phyloP scores from a whole-genome alignment of 2,329 filamentous ascomycete genomes.

The Colletotrichum sojae region DNA sequence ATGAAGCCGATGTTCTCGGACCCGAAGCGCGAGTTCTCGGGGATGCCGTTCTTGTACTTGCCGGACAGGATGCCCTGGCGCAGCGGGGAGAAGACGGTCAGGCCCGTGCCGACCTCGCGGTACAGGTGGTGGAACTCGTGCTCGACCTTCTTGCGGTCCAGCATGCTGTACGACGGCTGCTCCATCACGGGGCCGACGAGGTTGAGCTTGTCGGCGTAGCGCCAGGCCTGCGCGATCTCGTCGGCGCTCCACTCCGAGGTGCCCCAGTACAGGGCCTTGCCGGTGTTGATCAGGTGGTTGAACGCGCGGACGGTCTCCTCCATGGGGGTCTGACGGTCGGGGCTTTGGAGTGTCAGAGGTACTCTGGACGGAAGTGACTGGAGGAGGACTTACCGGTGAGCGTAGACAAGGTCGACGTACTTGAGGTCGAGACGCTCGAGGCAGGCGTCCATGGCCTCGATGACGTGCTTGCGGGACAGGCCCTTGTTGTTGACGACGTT shows the following conservation, averaged over 20 bases:
- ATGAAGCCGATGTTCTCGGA: conserved; percentile 70
- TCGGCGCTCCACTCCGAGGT: conserved; percentile 78
- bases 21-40: conserved; percentile 70
- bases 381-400: conserved; percentile 63
- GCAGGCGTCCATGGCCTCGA: conserved; percentile 74
- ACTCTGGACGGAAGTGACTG: background rate
- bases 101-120: conserved; percentile 70
- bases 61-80: conserved; percentile 72
- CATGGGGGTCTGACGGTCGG: conserved; percentile 77
- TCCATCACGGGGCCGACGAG: conserved; percentile 76
- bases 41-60: conserved; percentile 77
- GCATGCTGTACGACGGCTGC: conserved; percentile 77
- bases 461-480: conserved; percentile 77
- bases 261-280: conserved; percentile 80
- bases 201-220: conserved; percentile 71
- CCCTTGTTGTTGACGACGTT: conserved; percentile 77
- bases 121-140: conserved; percentile 73
- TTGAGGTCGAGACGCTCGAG: conserved; percentile 70
- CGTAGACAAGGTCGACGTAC: conserved; percentile 79
- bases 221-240: conserved; percentile 75
- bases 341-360: conserved; percentile 44
- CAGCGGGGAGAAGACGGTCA: conserved; percentile 76
- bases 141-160: conserved; percentile 74
- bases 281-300: conserved; percentile 77
- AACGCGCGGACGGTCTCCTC: conserved; percentile 80